phyloP scores from a whole-genome alignment of 1,284 basidiomycete genomes.

The Ceraceosorus guamensis region DNA sequence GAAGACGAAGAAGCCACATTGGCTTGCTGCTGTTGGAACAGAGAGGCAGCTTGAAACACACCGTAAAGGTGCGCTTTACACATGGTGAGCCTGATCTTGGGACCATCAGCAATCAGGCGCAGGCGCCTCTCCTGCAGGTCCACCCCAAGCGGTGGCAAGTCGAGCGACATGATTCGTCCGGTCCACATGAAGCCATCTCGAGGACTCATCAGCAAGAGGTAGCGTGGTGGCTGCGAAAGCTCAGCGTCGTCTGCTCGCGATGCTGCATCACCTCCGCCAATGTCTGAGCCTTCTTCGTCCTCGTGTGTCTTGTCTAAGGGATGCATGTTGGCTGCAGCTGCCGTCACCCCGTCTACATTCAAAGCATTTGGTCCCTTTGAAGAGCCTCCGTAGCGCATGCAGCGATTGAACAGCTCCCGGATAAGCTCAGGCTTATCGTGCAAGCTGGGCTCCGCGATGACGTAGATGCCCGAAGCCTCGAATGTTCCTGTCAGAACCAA shows the following conservation, averaged over 20 bases:
- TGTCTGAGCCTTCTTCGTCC: neutral
- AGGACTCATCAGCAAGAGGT: constrained; percentile 81
- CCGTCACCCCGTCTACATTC: constrained; percentile 6
- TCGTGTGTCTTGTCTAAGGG: neutral
- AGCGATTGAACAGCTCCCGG: constrained; percentile 73
- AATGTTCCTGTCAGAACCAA: constrained; percentile 84
- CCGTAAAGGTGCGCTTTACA: constrained; percentile 69
- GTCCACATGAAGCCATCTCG: constrained; percentile 86
- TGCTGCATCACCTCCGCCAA: neutral
- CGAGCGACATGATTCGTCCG: constrained; percentile 64
- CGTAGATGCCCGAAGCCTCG: constrained; percentile 87
- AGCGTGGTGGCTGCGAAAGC: constrained; percentile 52
- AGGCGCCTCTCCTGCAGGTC: constrained; percentile 41
- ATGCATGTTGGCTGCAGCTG: constrained; percentile 13
- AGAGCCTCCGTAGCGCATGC: constrained; percentile 51
- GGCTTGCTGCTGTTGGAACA: too few species aligned
- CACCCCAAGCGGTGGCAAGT: constrained; percentile 37
- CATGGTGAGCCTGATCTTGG: constrained; percentile 64
- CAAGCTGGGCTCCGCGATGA: constrained; percentile 77
- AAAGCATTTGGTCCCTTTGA: neutral
- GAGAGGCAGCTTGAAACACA: constrained; percentile 19
- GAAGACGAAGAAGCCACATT: constrained; percentile 8
- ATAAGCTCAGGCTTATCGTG: constrained; percentile 75
- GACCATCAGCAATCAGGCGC: constrained; percentile 57
- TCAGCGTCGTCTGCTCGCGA: neutral